Conservation (phyloP, 441 rosid genomes). For the Pelargonium fulgidum region DNA sequence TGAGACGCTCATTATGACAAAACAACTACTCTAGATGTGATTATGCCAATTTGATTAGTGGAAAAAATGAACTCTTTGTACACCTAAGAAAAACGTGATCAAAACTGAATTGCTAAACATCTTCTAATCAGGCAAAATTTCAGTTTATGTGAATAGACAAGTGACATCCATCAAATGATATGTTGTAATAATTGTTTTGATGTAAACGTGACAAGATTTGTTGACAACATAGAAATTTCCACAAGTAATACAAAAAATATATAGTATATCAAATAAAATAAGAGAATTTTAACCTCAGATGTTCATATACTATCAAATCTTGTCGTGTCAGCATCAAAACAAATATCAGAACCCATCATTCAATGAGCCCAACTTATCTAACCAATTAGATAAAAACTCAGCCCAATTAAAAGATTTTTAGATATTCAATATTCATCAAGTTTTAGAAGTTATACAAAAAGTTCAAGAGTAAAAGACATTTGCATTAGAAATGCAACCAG, state of each 20-base stretch:
- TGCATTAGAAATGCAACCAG: background rate
- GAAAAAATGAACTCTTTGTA: background rate
- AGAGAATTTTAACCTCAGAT: background rate
- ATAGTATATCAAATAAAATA: too few species aligned
- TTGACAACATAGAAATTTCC: background rate
- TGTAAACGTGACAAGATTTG: conserved; percentile 1
- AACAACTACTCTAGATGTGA: too few species aligned
- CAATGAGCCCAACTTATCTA: background rate
- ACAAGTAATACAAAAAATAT: too few species aligned
- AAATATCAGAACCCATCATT: background rate
- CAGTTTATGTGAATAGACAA: background rate
- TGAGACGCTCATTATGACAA: too few species aligned
- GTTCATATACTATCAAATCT: background rate
- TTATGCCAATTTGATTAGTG: background rate
- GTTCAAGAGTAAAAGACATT: background rate
- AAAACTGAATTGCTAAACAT: background rate
- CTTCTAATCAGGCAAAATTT: background rate
- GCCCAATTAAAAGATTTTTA: background rate
- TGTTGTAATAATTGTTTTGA: background rate
- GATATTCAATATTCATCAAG: background rate
- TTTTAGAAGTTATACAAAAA: background rate
- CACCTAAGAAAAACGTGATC: conserved; percentile 1
- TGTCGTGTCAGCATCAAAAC: background rate
- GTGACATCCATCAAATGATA: background rate
- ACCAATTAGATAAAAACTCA: background rate